Evolutionary conservation across 2,329 filamentous ascomycete genomes (phyloP), one percentile per base, ranked within the genome.

Genomic region (Aspergillus novoparasiticus): DNA sequence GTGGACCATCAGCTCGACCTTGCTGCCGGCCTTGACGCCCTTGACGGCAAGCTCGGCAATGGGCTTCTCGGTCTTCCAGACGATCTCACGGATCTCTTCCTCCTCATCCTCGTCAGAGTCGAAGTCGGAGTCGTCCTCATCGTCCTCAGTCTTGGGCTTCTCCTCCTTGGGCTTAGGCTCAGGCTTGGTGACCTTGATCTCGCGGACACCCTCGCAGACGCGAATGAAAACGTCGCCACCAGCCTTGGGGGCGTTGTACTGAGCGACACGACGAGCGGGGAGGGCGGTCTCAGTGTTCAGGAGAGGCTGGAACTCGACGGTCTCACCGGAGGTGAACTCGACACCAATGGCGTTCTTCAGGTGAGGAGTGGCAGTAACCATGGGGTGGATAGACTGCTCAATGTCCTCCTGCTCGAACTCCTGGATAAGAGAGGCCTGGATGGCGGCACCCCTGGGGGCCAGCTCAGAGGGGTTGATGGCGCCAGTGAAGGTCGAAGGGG

Each of bases 401-500:
- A 99, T 96, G 76, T 98, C 94, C 69, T 93, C 89, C 70, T 88
- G 86, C 73, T 99, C 95, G 80, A 96, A 99, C 79, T 97, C 94
- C 79, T 94, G 89, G 78, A 99, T 93, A 67, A 99, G 84, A 64
- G 90, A 96, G 43, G 95, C 95, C 82, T 99, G 95, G 72, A 99
- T 93, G 36, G 95, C 94, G 65, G 95, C 95, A 75, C 95, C 95
- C 68, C 95, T 89, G 66, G 92, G 91, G 72, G 90, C 85, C 61
- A 97, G 86, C 82, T 98, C 94, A 4, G 93, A 95, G 67, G 95
- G 95, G 86, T 98, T 98, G 82, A 98, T 89, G 66, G 94, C 91
- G 30, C 84, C 85, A 45, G 90, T 73, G 69, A 84, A 87, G 60
- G 94, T 97, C 62, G 93, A 89, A 51, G 94, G 95, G 1, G 95